Percentiles rank a stretch among this genome's conserved stretches.
phyloP scores from a whole-genome alignment of 179 eudicot genomes.

The Spergularia azorica region DNA sequence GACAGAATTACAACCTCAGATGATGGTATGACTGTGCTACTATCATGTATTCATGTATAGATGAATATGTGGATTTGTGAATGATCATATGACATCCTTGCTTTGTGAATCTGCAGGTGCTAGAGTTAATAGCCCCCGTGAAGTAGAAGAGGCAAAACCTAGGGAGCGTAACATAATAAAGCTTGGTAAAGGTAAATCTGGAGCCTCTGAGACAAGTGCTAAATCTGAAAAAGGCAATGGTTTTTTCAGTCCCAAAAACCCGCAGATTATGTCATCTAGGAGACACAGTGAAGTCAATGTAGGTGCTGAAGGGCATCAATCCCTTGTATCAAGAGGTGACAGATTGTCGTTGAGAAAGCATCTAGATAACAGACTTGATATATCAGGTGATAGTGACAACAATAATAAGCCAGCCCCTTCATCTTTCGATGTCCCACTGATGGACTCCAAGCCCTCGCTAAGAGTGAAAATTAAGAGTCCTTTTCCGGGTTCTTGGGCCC shows the following conservation, averaged over 20 bases:
- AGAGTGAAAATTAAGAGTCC: conserved; percentile 81
- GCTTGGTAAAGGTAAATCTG: conserved; percentile 55
- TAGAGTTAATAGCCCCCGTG: conserved; percentile 37
- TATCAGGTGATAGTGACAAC: conserved; percentile 38
- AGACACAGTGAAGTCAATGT: conserved; percentile 37
- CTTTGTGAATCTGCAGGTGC: conserved; percentile 42
- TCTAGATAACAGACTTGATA: conserved; percentile 42
- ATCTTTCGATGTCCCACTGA: conserved; percentile 40
- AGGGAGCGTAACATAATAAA: conserved; percentile 58
- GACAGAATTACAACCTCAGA: conserved; percentile 41
- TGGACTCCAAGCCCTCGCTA: conserved; percentile 71
- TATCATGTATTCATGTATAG: neutral
- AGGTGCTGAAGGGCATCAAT: conserved; percentile 33
- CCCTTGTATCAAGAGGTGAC: conserved; percentile 43
- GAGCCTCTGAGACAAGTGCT: conserved; percentile 34
- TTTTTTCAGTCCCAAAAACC: conserved; percentile 39
- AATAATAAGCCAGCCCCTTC: conserved; percentile 33
- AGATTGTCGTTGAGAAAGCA: conserved; percentile 47
- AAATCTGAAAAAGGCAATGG: conserved; percentile 48
- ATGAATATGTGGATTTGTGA: neutral
- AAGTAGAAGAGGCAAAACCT: conserved; percentile 39
- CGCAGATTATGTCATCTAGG: conserved; percentile 38
- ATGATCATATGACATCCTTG: neutral
- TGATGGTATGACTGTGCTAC: conserved; percentile 31
- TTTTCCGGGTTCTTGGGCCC: conserved; percentile 49